Conservation (phyloP, 2,329 filamentous ascomycete species). For the Fusarium temperatum region DNA sequence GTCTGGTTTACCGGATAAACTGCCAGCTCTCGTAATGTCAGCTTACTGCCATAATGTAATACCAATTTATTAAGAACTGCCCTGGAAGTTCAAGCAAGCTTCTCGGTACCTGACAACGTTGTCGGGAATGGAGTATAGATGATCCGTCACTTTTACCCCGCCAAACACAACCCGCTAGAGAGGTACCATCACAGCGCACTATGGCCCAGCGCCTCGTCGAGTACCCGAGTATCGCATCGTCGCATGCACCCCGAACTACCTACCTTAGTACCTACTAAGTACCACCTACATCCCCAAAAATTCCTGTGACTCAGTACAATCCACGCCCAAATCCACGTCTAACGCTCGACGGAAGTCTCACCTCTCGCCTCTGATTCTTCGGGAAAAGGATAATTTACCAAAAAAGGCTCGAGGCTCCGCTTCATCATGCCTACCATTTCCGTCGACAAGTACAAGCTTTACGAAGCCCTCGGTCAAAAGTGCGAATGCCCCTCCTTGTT, state of each 20-base stretch:
- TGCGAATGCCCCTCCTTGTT: constrained; percentile 54
- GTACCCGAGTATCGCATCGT: constrained; percentile 24
- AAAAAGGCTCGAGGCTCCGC: constrained; percentile 38
- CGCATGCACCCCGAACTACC: constrained; percentile 21
- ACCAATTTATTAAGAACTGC: neutral
- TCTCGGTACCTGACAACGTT: neutral
- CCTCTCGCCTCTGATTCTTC: constrained; percentile 25
- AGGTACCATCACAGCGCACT: constrained; percentile 15
- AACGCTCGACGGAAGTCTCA: constrained; percentile 34
- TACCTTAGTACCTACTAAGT: neutral
- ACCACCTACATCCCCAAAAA: constrained; percentile 45
- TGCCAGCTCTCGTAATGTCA: neutral
- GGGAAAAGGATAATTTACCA: constrained; percentile 21
- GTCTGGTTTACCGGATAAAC: neutral
- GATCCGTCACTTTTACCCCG: constrained; percentile 44
- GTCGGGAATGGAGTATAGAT: constrained; percentile 43
- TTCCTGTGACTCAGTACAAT: constrained; percentile 52
- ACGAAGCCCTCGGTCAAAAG: constrained; percentile 89
- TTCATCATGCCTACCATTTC: constrained; percentile 89
- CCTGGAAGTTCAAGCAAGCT: neutral
- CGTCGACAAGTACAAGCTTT: constrained; percentile 96
- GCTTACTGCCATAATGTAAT: neutral
- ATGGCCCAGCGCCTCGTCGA: neutral
- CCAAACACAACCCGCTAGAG: constrained; percentile 31
- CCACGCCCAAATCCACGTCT: constrained; percentile 31